Evolutionary conservation across 441 rosid genomes (phyloP), one percentile per base, ranked within the genome.

Genomic region (Euphorbia corollata): DNA sequence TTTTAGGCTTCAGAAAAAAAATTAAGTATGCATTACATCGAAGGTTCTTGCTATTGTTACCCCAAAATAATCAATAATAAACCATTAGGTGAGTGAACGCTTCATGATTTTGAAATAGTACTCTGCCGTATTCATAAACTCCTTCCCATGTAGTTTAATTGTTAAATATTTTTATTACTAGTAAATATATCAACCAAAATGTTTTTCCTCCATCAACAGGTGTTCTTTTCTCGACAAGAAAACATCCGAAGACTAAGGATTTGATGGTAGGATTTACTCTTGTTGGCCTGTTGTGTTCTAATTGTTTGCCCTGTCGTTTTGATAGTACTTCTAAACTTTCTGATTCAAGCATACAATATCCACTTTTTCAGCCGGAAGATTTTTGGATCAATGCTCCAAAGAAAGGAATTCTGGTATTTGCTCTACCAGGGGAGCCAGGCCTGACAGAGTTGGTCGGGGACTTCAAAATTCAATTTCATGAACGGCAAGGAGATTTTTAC

Each of bases 351-450:
- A n/a, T 39, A 45, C 41, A 27, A 59, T 45, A 57, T 68, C 32
- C 16, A 32, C 61, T 32, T 76, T 71, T 75, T 39, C 84, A 87
- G 98, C 96, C 98, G 39, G 90, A 89, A 77, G 96, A 92, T 71
- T 92, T 87, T 81, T 89, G 96, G 95, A 83, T 89, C 34, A 89
- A 75, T 43, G 85, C 87, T 57, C 88, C 85, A 39, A 89, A 79
- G 77, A 92, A 87, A 76, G 94, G 92, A 61, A 76, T 86, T 8
- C 63, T 86, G 64, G 87, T 89, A 63, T 92, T 89, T 80, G 96
- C 98, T 61, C 57, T 92, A 64, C 98, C 98, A 11, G 91, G 96
- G 45, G 86, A 92, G 78, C 89, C 96, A 67, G 98, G 96, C 73
- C 84, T 92, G 41, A 77, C 96, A 61, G 88, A 87, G 76, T 54